Evolutionary conservation across 805 yeast species (phyloP).

Genomic region (Candida krabiensis): DNA sequence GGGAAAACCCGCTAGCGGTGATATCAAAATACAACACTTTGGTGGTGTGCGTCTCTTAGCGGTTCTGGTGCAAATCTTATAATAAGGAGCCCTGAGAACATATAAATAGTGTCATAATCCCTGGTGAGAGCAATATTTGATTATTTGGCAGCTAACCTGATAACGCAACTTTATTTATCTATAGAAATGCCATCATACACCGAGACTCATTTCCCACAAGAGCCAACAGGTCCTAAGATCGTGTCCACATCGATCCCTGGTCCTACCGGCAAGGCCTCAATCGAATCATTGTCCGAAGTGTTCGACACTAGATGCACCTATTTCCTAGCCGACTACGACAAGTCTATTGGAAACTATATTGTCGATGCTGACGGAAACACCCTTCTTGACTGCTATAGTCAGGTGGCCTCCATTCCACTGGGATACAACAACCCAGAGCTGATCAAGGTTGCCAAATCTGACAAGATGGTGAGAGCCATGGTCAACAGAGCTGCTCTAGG

Average conservation of each 20-base stretch:
- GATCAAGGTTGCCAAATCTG: constrained; percentile 65
- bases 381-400: constrained; percentile 74
- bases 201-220: constrained; percentile 69
- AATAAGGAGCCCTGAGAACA: too few species aligned
- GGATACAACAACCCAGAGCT: constrained; percentile 86
- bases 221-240: constrained; percentile 71
- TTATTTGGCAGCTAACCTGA: too few species aligned
- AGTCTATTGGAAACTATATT: constrained; percentile 76
- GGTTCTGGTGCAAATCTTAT: too few species aligned
- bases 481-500: constrained; percentile 86
- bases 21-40: too few species aligned
- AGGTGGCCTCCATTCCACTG: constrained; percentile 80
- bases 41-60: too few species aligned
- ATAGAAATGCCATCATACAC: constrained; percentile 43
- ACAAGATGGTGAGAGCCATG: constrained; percentile 68
- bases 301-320: constrained; percentile 74
- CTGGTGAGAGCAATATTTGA: too few species aligned
- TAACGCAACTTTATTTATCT: too few species aligned
- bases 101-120: too few species aligned
- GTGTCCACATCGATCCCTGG: constrained; percentile 71
- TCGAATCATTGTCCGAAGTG: constrained; percentile 56
- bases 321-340: constrained; percentile 73
- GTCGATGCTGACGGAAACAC: constrained; percentile 79
- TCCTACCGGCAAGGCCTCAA: constrained; percentile 56
- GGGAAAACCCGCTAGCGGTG: too few species aligned